Evolutionary conservation across 164 flowering plant genomes (phyloP).

Genomic region (Vitis amurensis): DNA sequence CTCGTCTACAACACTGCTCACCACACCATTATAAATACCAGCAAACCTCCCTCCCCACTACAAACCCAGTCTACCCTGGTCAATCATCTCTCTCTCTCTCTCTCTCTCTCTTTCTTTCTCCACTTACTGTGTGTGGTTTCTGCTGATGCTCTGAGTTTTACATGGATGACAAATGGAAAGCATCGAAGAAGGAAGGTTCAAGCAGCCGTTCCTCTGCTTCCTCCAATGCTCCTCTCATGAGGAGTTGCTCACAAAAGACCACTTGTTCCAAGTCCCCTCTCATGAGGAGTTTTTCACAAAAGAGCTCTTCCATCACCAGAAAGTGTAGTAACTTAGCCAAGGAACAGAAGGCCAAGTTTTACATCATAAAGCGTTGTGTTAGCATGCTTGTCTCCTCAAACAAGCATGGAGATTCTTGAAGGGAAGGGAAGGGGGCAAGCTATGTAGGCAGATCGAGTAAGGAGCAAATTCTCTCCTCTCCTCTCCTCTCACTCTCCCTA

Average conservation of each 20-base stretch:
- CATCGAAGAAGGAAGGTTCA: conserved; percentile 33
- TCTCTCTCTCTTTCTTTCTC: conserved; percentile 1
- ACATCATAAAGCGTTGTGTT: conserved; percentile 45
- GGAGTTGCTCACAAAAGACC: conserved; percentile 14
- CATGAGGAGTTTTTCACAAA: conserved; percentile 19
- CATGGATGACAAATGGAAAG: conserved; percentile 49
- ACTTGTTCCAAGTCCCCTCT: conserved; percentile 8
- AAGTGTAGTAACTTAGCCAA: conserved; percentile 43
- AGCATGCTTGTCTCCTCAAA: conserved; percentile 54
- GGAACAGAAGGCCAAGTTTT: conserved; percentile 50
- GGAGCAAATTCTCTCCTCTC: neutral
- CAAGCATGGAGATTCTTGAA: conserved; percentile 42
- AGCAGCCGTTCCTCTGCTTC: conserved; percentile 9
- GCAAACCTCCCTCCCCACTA: neutral
- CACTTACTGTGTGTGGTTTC: too few relatives aligned
- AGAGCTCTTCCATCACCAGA: conserved; percentile 22
- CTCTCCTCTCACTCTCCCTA: neutral
- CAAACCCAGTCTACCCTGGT: too few relatives aligned
- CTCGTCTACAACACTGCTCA: neutral
- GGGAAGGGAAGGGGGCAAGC: neutral
- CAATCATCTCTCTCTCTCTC: neutral
- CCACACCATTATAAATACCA: neutral
- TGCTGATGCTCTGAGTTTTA: conserved; percentile 9
- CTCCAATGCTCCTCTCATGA: conserved; percentile 14
- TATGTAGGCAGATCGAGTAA: too few relatives aligned